Conservation (phyloP, 208 protist genomes). For the Angomonas desouzai region DNA sequence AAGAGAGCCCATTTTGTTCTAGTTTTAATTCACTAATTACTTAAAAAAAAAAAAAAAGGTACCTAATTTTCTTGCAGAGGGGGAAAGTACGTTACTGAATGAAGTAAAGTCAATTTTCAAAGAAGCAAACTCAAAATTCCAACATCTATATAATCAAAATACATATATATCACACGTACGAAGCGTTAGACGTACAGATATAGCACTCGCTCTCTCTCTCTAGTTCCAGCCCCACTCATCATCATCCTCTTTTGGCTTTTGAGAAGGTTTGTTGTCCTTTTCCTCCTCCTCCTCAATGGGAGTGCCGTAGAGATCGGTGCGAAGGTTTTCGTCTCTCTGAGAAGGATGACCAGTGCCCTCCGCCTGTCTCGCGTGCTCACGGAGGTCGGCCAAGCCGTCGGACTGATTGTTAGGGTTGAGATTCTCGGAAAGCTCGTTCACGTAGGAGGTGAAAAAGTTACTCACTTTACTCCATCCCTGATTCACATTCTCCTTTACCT, state of each 20-base stretch:
- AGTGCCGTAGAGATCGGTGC: neutral
- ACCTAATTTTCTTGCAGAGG: too few species aligned
- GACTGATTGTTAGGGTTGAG: constrained; percentile 17
- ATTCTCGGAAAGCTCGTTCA: neutral
- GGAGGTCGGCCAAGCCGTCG: constrained; percentile 43
- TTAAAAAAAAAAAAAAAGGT: too few species aligned
- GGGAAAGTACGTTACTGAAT: too few species aligned
- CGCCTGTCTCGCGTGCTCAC: constrained; percentile 37
- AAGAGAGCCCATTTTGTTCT: constrained; percentile 84
- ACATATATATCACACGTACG: too few species aligned
- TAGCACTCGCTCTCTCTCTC: neutral
- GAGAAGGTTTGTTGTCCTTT: constrained; percentile 17
- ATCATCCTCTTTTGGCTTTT: neutral
- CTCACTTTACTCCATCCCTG: constrained; percentile 52
- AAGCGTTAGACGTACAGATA: neutral
- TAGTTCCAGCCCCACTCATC: constrained; percentile 9
- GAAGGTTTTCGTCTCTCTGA: neutral
- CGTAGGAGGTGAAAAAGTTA: constrained; percentile 34
- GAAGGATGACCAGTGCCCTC: constrained; percentile 4
- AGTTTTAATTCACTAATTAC: too few species aligned
- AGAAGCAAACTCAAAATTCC: too few species aligned
- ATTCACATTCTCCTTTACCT: constrained; percentile 41
- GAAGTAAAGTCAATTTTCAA: too few species aligned
- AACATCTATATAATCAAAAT: too few species aligned
- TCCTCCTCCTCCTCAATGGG: neutral